Evolutionary conservation across 2,329 filamentous ascomycete genomes (phyloP).

Genomic region (Neoarthrinium moseri): DNA sequence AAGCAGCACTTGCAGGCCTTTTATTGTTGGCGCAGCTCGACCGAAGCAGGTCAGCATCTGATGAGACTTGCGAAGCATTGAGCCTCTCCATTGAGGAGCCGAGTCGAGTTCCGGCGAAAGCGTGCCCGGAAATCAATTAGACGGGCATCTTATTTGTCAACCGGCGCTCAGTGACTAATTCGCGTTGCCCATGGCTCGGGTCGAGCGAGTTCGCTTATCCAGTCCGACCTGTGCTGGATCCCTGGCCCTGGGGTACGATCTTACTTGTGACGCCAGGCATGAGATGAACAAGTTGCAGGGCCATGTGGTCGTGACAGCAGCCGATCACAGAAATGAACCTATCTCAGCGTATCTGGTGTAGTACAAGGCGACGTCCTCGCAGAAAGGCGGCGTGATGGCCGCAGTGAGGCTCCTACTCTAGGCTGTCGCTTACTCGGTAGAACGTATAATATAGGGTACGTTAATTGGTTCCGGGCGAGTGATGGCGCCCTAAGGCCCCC

Average conservation of each 20-base stretch:
- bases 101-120: neutral
- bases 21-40: neutral
- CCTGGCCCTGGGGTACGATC: neutral
- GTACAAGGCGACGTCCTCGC: neutral
- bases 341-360: neutral
- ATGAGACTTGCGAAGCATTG: neutral
- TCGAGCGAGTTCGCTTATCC: neutral
- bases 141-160: neutral
- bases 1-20: neutral
- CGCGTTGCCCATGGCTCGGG: neutral
- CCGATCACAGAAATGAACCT: neutral
- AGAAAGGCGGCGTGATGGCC: neutral
- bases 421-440: no score
- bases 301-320: neutral
- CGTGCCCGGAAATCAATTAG: neutral
- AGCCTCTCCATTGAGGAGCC: neutral
- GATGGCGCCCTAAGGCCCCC: no score
- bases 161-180: neutral
- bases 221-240: no score
- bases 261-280: neutral
- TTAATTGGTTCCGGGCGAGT: constrained; percentile 1
- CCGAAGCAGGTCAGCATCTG: neutral
- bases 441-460: no score
- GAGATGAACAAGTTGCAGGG: neutral
- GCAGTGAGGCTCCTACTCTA: constrained; percentile 9